Conservation (phyloP, 1,139 yeast genomes). For the Candida anutae region DNA sequence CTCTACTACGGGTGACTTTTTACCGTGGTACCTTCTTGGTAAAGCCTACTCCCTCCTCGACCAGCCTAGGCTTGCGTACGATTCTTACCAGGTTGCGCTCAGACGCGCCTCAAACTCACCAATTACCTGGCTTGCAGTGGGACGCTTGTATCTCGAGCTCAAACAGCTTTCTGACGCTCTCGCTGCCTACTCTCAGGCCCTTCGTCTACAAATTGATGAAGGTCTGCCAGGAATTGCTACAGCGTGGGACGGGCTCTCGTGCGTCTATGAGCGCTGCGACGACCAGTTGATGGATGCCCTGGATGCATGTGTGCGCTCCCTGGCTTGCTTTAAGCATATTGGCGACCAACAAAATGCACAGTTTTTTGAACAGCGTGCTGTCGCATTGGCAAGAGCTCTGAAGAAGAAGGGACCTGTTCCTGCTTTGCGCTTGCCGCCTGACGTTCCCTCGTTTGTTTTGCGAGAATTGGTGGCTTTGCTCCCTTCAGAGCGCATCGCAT, state of each 20-base stretch:
- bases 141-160: conserved; percentile 48
- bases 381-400: conserved; percentile 31
- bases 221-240: conserved; percentile 45
- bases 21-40: conserved; percentile 54
- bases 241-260: conserved; percentile 59
- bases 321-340: conserved; percentile 40
- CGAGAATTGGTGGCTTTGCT: conserved; percentile 41
- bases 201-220: conserved; percentile 44
- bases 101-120: conserved; percentile 48
- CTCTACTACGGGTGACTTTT: conserved; percentile 30
- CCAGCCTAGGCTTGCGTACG: conserved; percentile 47
- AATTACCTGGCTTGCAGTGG: conserved; percentile 60
- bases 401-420: conserved; percentile 39
- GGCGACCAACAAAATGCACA: conserved; percentile 38
- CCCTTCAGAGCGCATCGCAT: conserved; percentile 34
- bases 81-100: conserved; percentile 50
- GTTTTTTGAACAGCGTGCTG: conserved; percentile 37
- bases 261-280: conserved; percentile 57
- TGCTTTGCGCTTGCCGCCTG: conserved; percentile 40
- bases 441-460: conserved; percentile 38
- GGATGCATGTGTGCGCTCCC: conserved; percentile 50
- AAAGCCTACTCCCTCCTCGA: conserved; percentile 41
- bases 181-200: conserved; percentile 62
- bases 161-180: conserved; percentile 59
- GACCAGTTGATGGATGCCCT: conserved; percentile 53